phyloP scores from a whole-genome alignment of 164 flowering plant genomes.

The Nymphaea colorata region DNA sequence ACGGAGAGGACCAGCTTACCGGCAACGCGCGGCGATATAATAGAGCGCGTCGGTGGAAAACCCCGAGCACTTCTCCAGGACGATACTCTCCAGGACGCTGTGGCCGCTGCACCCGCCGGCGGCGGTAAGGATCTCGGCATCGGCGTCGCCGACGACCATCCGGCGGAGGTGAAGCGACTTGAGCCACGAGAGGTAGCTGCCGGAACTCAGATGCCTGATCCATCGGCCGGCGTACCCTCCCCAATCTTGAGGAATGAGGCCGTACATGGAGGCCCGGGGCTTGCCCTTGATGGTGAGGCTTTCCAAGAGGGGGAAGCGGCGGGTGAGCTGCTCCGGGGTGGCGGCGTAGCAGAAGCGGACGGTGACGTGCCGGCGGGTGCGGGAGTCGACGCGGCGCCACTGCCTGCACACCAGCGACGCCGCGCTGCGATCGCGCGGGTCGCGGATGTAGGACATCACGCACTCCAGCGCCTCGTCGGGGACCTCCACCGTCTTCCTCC shows the following conservation, averaged over 20 bases:
- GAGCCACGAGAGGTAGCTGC: conserved; percentile 31
- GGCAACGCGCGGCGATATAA: conserved; percentile 47
- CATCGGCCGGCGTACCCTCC: conserved; percentile 82
- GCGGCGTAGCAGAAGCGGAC: conserved; percentile 71
- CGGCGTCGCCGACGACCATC: conserved; percentile 67
- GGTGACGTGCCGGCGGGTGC: conserved; percentile 61
- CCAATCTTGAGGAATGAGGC: conserved; percentile 83
- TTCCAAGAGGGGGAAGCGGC: conserved; percentile 44
- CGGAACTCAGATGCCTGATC: conserved; percentile 15
- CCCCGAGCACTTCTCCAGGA: conserved; percentile 74
- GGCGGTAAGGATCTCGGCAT: conserved; percentile 42
- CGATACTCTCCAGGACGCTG: conserved; percentile 13
- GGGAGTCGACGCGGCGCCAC: conserved; percentile 59
- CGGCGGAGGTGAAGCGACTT: conserved; percentile 63
- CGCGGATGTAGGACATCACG: conserved; percentile 49
- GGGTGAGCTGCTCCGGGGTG: conserved; percentile 39
- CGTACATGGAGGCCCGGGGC: conserved; percentile 88
- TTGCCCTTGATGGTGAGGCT: conserved; percentile 72
- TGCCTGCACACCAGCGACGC: conserved; percentile 55
- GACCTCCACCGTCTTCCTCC: not conserved
- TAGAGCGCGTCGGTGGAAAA: conserved; percentile 70
- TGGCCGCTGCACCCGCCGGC: conserved; percentile 37
- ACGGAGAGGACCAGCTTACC: conserved; percentile 17
- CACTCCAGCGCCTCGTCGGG: conserved; percentile 39
- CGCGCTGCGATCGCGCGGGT: conserved; percentile 53